Evolutionary conservation across 2,329 filamentous ascomycete species (phyloP).

Genomic region (Lachnellula arida): DNA sequence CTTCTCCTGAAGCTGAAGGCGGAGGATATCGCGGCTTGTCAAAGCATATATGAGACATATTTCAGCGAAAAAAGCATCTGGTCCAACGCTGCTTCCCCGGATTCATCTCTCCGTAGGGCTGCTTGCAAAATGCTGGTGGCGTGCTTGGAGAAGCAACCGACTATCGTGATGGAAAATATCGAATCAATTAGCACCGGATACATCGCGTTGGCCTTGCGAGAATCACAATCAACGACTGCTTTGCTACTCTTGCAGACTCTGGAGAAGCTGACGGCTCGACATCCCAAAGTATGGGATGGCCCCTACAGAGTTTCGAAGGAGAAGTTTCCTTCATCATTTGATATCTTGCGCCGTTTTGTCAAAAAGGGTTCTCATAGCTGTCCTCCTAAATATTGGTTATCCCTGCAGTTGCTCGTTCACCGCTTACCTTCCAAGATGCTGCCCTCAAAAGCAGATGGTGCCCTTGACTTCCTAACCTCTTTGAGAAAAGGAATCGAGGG

Average conservation of each 20-base stretch:
- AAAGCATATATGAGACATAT: conserved; percentile 59
- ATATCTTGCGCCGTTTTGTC: conserved; percentile 65
- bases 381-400: conserved; percentile 66
- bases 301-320: conserved; percentile 44
- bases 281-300: conserved; percentile 66
- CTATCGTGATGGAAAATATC: conserved; percentile 45
- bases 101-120: conserved; percentile 47
- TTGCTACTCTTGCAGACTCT: conserved; percentile 66
- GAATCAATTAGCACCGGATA: conserved; percentile 53
- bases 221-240: conserved; percentile 69
- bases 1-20: conserved; percentile 46
- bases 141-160: conserved; percentile 44
- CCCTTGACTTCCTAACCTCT: conserved; percentile 58
- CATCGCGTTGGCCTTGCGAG: conserved; percentile 68
- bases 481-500: conserved; percentile 66
- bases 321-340: conserved; percentile 49
- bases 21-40: conserved; percentile 54
- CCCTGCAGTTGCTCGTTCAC: conserved; percentile 57
- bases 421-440: conserved; percentile 52
- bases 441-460: conserved; percentile 47
- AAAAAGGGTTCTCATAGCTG: conserved; percentile 82
- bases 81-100: conserved; percentile 61
- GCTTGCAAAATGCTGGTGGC: conserved; percentile 47
- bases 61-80: conserved; percentile 57
- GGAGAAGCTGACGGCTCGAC: conserved; percentile 56